Percentiles rank a stretch among this genome's conserved stretches.
Conservation (phyloP, 2,329 filamentous ascomycete genomes). For the Cordyceps tenuipes region DNA sequence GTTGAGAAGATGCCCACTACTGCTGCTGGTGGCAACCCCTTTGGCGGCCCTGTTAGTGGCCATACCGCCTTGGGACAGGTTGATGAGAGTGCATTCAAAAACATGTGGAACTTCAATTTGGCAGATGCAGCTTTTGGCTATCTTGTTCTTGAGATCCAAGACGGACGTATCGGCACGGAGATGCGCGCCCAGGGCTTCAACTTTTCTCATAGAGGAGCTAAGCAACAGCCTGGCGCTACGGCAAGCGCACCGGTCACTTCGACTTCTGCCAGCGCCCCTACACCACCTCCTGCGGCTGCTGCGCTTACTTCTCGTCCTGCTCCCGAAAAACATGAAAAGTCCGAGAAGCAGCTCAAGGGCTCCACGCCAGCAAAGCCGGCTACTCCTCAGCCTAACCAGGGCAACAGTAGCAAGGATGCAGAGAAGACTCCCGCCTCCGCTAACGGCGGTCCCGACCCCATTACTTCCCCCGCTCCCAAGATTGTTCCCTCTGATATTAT, state of each 20-base stretch:
- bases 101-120: slow-evolving; percentile 99
- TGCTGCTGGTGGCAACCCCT: slow-evolving; percentile 92
- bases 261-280: slow-evolving; percentile 27
- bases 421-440: slow-evolving; percentile 45
- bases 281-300: slow-evolving; percentile 23
- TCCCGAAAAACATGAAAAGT: slow-evolving; percentile 19
- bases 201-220: slow-evolving; percentile 89
- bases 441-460: slow-evolving; percentile 47
- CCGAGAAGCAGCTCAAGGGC: slow-evolving; percentile 25
- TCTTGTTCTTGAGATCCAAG: slow-evolving; percentile 89
- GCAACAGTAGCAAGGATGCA: slow-evolving; percentile 40
- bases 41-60: slow-evolving; percentile 74
- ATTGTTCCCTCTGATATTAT: slow-evolving; percentile 58
- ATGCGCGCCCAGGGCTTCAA: slow-evolving; percentile 99
- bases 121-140: slow-evolving; percentile 97
- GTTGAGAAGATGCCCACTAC: slow-evolving; percentile 98
- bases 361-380: slow-evolving; percentile 30
- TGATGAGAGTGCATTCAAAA: slow-evolving; percentile 98
- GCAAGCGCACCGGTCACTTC: slow-evolving; percentile 25
- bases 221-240: slow-evolving; percentile 49
- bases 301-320: slow-evolving; percentile 24
- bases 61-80: slow-evolving; percentile 73
- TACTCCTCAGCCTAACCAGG: slow-evolving; percentile 43
- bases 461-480: slow-evolving; percentile 52
- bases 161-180: slow-evolving; percentile 92